Percentiles rank a stretch among this genome's conserved stretches.
phyloP scores from a whole-genome alignment of 352 stramenopile species.

The Globisporangium sylvaticum region DNA sequence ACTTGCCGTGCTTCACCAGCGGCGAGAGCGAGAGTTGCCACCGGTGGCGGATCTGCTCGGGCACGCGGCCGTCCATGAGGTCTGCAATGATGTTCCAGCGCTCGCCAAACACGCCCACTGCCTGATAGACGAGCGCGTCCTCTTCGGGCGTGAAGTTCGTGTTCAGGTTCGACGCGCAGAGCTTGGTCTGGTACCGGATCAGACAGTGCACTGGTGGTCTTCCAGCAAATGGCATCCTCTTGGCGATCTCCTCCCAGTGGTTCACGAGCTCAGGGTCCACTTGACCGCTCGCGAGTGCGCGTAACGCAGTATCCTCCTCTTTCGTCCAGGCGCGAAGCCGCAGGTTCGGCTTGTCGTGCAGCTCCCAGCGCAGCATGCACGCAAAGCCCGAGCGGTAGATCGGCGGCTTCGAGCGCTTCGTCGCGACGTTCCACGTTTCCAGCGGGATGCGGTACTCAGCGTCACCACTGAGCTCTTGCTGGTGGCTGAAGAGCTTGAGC shows the following conservation, averaged over 20 bases:
- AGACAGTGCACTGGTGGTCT: constrained; percentile 53
- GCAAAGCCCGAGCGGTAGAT: constrained; percentile 64
- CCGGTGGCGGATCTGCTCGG: constrained; percentile 72
- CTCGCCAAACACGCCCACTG: constrained; percentile 66
- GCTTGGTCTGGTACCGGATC: constrained; percentile 49
- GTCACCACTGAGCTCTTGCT: neutral
- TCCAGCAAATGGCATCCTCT: constrained; percentile 37
- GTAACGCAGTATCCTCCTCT: constrained; percentile 39
- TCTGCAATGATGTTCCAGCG: constrained; percentile 78
- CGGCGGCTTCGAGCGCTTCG: constrained; percentile 23
- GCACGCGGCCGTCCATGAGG: constrained; percentile 63
- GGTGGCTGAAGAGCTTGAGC: constrained; percentile 18
- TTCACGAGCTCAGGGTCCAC: constrained; percentile 40
- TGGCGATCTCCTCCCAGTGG: constrained; percentile 45
- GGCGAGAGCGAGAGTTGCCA: constrained; percentile 69
- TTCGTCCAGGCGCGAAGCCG: constrained; percentile 56
- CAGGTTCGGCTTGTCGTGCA: constrained; percentile 56
- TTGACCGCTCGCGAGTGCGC: constrained; percentile 35
- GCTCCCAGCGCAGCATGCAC: constrained; percentile 71
- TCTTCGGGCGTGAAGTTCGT: constrained; percentile 47
- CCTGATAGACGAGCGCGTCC: constrained; percentile 43
- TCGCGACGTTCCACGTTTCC: constrained; percentile 43
- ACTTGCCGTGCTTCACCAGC: constrained; percentile 63
- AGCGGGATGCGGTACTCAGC: constrained; percentile 24
- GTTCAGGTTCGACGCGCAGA: constrained; percentile 39